Conservation (phyloP, 1,139 yeast species). For the Saccharomyces hybrid region DNA sequence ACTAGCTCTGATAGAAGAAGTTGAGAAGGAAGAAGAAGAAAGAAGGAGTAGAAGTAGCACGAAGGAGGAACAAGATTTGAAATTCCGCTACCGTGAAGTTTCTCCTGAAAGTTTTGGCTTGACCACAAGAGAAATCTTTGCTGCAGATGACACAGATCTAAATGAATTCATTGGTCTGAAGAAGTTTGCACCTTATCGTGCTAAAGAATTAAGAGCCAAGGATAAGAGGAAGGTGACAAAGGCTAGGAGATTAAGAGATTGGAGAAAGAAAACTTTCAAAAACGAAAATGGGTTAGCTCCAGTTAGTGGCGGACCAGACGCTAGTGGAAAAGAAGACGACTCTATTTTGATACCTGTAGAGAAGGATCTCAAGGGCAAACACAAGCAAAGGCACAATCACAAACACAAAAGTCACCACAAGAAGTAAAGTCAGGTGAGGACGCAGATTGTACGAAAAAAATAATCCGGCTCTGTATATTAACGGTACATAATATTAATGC, state of each 20-base stretch:
- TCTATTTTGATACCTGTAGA: slow-evolving; percentile 2
- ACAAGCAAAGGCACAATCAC: slow-evolving; percentile 2
- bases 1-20: slow-evolving; percentile 46
- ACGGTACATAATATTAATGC: background rate
- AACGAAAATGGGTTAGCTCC: slow-evolving; percentile 49
- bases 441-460: background rate
- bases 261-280: slow-evolving; percentile 80
- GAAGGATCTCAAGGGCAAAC: background rate
- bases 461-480: background rate
- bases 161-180: slow-evolving; percentile 81
- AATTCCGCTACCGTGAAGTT: slow-evolving; percentile 84
- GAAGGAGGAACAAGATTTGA: slow-evolving; percentile 38
- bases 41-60: slow-evolving; percentile 36
- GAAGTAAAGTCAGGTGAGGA: background rate
- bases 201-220: slow-evolving; percentile 60
- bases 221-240: slow-evolving; percentile 82
- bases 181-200: slow-evolving; percentile 88
- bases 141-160: slow-evolving; percentile 82
- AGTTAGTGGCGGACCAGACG: background rate
- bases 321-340: slow-evolving; percentile 1
- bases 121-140: slow-evolving; percentile 73
- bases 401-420: slow-evolving; percentile 2
- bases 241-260: slow-evolving; percentile 72
- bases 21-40: slow-evolving; percentile 56
- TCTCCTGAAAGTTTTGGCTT: slow-evolving; percentile 92